A percentile compares a stretch with the other conserved stretches of the same genome.
These are phyloP conservation scores for Collybia sordida DNA, from an alignment of 768 basidiomycete genomes.

Conservation along the genomic window DNA sequence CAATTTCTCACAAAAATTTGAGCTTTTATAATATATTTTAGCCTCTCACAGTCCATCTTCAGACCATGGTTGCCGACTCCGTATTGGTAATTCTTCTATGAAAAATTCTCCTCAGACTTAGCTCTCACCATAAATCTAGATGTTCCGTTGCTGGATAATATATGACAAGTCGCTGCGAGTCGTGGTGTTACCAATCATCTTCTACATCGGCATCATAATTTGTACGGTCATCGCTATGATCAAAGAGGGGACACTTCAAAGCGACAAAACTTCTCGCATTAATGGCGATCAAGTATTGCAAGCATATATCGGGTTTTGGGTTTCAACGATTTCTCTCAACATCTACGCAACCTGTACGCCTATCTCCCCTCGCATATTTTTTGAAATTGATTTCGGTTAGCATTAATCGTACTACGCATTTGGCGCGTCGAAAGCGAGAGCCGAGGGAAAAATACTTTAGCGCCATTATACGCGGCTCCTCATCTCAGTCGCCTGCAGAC, in stretches of 20 bases:
- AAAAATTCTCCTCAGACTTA: neutral
- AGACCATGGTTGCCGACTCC: neutral
- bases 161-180: constrained; percentile 11
- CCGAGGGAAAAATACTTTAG: no score
- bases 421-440: neutral
- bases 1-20: neutral
- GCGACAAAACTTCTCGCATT: no score
- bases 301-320: constrained; percentile 9
- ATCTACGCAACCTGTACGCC: constrained; percentile 15
- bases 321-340: constrained; percentile 12
- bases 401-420: neutral
- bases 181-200: constrained; percentile 12
- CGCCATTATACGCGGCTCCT: neutral
- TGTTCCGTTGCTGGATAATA: constrained; percentile 20
- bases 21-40: neutral
- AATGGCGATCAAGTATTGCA: no score
- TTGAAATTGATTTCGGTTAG: neutral
- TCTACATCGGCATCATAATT: constrained; percentile 6
- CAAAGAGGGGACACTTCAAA: no score
- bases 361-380: neutral
- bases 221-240: no score
- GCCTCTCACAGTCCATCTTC: neutral
- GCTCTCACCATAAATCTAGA: constrained; percentile 6
- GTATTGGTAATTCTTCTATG: neutral
- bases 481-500: neutral